Evolutionary conservation across 2,329 filamentous ascomycete genomes (phyloP), one percentile per base, ranked within the genome.

Genomic region (Monosporascus sp.): DNA sequence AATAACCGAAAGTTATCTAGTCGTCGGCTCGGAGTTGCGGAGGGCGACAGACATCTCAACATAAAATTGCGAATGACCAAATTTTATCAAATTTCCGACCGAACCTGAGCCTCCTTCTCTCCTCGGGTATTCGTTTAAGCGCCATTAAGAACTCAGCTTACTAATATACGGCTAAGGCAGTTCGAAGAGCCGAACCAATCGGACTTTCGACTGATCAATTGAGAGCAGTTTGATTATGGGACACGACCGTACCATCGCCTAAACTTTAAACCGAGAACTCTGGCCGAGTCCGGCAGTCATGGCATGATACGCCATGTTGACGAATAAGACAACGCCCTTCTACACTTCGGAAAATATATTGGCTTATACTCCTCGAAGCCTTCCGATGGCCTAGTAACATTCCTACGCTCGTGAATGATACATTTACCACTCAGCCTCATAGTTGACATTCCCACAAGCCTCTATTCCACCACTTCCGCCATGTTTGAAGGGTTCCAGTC

Each of bases 401-500:
- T 5, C 9, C 31, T 34, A 14, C 31, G 5, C 31, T 34, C 31
- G 4, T 34, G 31, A 34, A 34, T 34, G 11, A 34, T 34, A 31
- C 27, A 34, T 34, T 34, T 34, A 34, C 9, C 4, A 34, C 31
- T 5, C 4, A 34, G 2, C 31, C 4, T 14, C 31, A 8, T 14
- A 14, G 9, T 34, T 34, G 31, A 11, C 31, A 14, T 34, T 34
- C 31, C 9, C 31, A 34, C 31, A 34, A 5, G 19, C 22, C 20
- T 31, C 27, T 19, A 19, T 31, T 17, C 31, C 14, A 38, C 17
- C 24, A 14, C 2, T 40, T 22, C 14, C 17, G 31, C 6, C 20
- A 75, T 76, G 71, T 76, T 77, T 52, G 64, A 71, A 43, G 61
- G 55, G 43, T 72, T 76, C 52, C 55, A 69, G 36, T 52, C 68